phyloP scores from a whole-genome alignment of 495 filamentous ascomycete genomes.

The Tuber indicum region DNA sequence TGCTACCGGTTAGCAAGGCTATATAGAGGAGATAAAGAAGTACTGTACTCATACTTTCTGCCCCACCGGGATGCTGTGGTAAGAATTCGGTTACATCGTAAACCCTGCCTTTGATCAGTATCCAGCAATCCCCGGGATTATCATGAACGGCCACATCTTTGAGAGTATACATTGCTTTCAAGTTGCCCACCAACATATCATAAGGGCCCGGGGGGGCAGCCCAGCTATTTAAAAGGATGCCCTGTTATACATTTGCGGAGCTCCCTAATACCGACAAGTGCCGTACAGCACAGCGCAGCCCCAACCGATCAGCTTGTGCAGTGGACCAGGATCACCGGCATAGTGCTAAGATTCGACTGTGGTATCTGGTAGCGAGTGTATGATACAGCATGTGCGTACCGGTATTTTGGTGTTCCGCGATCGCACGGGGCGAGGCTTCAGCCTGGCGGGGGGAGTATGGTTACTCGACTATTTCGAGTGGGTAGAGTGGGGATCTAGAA shows the following conservation, averaged over 20 bases:
- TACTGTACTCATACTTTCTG: constrained; percentile 43
- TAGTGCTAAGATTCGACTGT: no score
- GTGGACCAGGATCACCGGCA: no score
- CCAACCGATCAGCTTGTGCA: no score
- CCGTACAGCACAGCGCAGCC: no score
- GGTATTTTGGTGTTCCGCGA: no score
- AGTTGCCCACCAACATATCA: neutral
- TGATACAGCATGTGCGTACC: no score
- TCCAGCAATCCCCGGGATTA: constrained; percentile 63
- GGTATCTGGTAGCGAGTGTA: no score
- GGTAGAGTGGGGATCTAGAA: no score
- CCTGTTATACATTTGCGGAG: neutral
- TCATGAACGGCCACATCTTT: constrained; percentile 54
- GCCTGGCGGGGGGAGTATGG: no score
- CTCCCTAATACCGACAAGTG: neutral
- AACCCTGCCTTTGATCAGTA: constrained; percentile 64
- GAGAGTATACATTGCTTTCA: constrained; percentile 28
- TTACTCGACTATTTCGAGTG: no score
- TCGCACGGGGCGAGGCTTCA: no score
- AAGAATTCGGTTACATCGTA: constrained; percentile 69
- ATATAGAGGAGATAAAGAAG: neutral
- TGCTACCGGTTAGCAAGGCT: constrained; percentile 27
- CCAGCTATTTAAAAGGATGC: neutral
- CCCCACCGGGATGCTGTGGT: constrained; percentile 59
- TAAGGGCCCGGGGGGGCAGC: neutral